Evolutionary conservation across 225 moss, liverwort and hornwort species (phyloP), one percentile per base, ranked within the genome.

Genomic region (Polytrichum formosum): DNA sequence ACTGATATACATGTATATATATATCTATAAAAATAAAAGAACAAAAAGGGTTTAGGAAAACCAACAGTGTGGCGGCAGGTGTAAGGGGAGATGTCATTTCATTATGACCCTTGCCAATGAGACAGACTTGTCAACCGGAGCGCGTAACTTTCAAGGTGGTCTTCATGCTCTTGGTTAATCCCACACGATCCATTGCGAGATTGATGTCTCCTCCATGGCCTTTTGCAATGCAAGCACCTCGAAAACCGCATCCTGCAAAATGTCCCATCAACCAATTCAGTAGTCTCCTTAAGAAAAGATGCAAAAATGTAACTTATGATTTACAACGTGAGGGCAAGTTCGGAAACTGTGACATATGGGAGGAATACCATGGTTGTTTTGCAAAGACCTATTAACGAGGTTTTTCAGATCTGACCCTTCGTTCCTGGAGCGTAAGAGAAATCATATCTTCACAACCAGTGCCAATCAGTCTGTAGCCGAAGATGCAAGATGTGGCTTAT

Each of bases 31-130:
- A n/a, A n/a, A n/a, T 8, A 28, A 5, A 35, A 35, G 35, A 35
- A 35, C 2, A 35, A 8, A 9, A 35, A 35, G 9, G 35, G 35
- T 10, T 35, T 31, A 31, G 9, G 9, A 9, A 1, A 9, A 0
- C 37, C 37, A 0, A 84, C 87, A 82, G 70, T 37, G 86, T 83
- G 5, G 92, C 81, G 27, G 92, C 88, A 64, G 85, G 72, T 18
- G 92, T 81, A 16, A 95, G 74, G 33, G 95, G 92, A 26, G 92
- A 68, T 63, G 64, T 80, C 95, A 95, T 95, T 74, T 89, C 85
- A 54, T 70, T 74, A 63, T 95, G 90, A n/a, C 87, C 89, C 95
- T 92, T 92, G 79, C 92, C 95, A 61, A 95, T 79, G 23, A 95
- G 81, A 78, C 91, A 92, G 75, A 92, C 83, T 31, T 78, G 72